These are phyloP conservation scores for Leccinum fuscescens DNA, from an alignment of 1,284 basidiomycete species.

Conservation along the genomic window DNA sequence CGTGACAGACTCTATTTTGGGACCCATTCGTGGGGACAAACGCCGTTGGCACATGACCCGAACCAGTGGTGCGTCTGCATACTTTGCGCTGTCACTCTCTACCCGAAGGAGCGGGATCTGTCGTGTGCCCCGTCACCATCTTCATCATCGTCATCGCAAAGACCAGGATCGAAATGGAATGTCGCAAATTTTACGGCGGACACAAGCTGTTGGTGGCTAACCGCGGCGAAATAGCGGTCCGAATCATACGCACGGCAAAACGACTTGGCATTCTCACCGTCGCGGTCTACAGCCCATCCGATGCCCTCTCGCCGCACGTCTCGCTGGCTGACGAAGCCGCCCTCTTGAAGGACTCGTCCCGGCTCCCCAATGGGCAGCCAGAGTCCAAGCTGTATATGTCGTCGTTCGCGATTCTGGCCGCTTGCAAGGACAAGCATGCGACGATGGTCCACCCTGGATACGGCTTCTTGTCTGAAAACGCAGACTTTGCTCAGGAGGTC, in stretches of 20 bases:
- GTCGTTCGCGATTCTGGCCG: conserved; percentile 40
- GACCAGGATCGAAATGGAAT: conserved; percentile 13
- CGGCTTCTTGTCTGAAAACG: conserved; percentile 67
- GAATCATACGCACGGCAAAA: conserved; percentile 54
- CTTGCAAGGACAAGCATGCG: conserved; percentile 43
- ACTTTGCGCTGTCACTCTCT: neutral
- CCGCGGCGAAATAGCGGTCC: conserved; percentile 53
- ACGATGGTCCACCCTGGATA: conserved; percentile 69
- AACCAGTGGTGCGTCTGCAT: neutral
- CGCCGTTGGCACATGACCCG: neutral
- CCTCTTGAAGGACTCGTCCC: conserved; percentile 31
- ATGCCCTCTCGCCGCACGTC: conserved; percentile 55
- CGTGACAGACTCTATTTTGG: neutral
- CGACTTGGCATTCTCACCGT: conserved; percentile 47
- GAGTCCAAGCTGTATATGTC: conserved; percentile 48
- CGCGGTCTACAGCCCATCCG: conserved; percentile 54
- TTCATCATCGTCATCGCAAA: neutral
- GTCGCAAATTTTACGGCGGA: conserved; percentile 16
- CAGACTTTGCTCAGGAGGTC: conserved; percentile 52
- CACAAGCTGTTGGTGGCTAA: conserved; percentile 49
- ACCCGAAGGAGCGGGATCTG: neutral
- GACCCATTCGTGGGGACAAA: neutral
- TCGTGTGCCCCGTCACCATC: neutral
- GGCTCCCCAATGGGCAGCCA: conserved; percentile 12
- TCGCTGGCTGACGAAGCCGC: conserved; percentile 49